phyloP scores from a whole-genome alignment of 1,139 yeast genomes.

The Pichia sp. region DNA sequence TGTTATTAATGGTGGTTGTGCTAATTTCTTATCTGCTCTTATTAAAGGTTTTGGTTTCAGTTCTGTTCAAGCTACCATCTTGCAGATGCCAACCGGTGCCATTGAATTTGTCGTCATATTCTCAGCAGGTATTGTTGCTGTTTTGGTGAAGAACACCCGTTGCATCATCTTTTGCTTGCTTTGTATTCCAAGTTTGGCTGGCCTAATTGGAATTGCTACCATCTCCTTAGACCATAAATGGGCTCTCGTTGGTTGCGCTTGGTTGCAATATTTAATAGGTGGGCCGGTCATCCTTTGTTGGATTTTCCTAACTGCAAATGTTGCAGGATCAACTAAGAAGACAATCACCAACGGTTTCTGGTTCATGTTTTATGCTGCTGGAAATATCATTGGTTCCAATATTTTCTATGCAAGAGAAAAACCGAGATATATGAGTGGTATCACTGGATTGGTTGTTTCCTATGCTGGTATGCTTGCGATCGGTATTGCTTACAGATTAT shows the following conservation, averaged over 20 bases:
- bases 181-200: constrained; percentile 17
- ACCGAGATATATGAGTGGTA: constrained; percentile 45
- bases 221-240: constrained; percentile 4
- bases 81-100: constrained; percentile 12
- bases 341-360: constrained; percentile 49
- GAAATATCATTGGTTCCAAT: constrained; percentile 65
- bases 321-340: constrained; percentile 63
- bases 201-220: constrained; percentile 18
- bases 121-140: constrained; percentile 18
- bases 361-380: constrained; percentile 55
- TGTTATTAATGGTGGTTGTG: constrained; percentile 19
- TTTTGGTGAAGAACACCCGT: constrained; percentile 17
- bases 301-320: constrained; percentile 29
- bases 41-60: constrained; percentile 11
- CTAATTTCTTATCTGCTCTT: constrained; percentile 12
- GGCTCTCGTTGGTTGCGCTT: background rate
- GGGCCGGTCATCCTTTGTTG: constrained; percentile 10
- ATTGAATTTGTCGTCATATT: constrained; percentile 1
- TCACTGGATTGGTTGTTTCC: constrained; percentile 38
- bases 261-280: too few species aligned
- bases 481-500: constrained; percentile 30
- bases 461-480: constrained; percentile 33
- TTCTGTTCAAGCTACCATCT: constrained; percentile 11
- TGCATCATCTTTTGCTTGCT: constrained; percentile 12
- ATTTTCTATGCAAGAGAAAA: constrained; percentile 46